Conservation (phyloP, 2,329 filamentous ascomycete genomes). For the Xylaria hypoxylon region DNA sequence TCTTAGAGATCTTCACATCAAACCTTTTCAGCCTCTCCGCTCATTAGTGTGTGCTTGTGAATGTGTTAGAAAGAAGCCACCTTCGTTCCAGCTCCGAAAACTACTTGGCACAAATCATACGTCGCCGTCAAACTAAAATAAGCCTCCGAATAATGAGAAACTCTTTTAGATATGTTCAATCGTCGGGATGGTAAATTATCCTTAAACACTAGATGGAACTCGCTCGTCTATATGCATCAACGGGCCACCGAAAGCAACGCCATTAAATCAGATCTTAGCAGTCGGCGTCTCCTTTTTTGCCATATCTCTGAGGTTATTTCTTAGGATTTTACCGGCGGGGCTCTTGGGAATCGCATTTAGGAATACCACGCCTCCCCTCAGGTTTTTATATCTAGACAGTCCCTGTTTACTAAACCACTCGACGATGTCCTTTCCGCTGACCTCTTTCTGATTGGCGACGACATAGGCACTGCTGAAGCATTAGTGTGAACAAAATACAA, state of each 20-base stretch:
- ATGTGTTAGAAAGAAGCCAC: neutral
- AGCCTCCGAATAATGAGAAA: neutral
- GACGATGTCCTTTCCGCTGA: slow-evolving; percentile 42
- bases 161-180: neutral
- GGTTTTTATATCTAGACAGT: slow-evolving; percentile 50
- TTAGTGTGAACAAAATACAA: neutral
- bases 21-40: neutral
- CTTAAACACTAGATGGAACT: neutral
- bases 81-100: too few relatives aligned
- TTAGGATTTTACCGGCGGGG: slow-evolving; percentile 54
- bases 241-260: neutral
- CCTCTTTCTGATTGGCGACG: slow-evolving; percentile 43
- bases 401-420: slow-evolving; percentile 45
- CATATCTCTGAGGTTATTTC: slow-evolving; percentile 50
- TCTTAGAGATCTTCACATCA: neutral
- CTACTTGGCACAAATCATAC: too few relatives aligned
- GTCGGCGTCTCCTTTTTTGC: slow-evolving; percentile 40
- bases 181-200: neutral
- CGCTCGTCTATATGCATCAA: neutral
- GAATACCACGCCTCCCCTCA: slow-evolving; percentile 53
- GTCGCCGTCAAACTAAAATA: neutral
- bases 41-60: neutral
- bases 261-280: slow-evolving; percentile 40
- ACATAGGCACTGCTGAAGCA: slow-evolving; percentile 44
- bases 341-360: slow-evolving; percentile 54